Base-by-base conservation (phyloP, 352 stramenopile species). In the Pythium aristosporum region DNA sequence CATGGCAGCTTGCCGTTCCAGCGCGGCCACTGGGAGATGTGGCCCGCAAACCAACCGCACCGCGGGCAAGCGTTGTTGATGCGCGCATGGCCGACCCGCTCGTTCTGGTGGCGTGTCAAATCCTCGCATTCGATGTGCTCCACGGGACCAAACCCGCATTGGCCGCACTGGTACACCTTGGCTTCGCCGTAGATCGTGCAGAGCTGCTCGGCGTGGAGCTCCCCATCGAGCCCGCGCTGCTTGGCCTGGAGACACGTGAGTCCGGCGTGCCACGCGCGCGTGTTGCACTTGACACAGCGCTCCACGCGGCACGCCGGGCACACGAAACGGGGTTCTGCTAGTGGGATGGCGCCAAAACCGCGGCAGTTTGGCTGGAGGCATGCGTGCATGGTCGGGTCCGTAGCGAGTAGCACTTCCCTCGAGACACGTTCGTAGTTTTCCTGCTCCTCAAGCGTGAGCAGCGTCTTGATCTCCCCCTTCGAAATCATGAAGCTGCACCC, bases 261-360 rank as follows among this genome's bases (percentile, higher is more conserved):
- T 1, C 48, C 65, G 10, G 47, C 53, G 48, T 65, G 65, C 65
- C 65, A 72, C 42, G 55, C 54, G 20, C 48, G 65, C 32, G 65
- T 65, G 50, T 72, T 72, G 49, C 65, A 72, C 37, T 57, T 49
- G 39, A 61, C 58, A 34, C 65, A 72, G 11, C 65, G 55, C 48
- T 68, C 58, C 2, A 53, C 47, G 5, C 23, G 28, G 23, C 65
- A 64, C 32, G 64, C 32, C 5, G 65, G 65, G 43, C 65, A 71
- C 46, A 57, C 44, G 30, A 71, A 71, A 52, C 61, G 65, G 5
- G 65, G 49, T 25, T 64, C 54, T 18, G 44, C 18, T 18, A 28
- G 12, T 6, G 60, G 18, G 7, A 66, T 39, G 39, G 42, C 51
- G n/a, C 15, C 42, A 10, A 60, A 36, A 8, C 60, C 60, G 15